Conservation (phyloP, 2,329 filamentous ascomycete genomes). For the Fonsecaea nubica region DNA sequence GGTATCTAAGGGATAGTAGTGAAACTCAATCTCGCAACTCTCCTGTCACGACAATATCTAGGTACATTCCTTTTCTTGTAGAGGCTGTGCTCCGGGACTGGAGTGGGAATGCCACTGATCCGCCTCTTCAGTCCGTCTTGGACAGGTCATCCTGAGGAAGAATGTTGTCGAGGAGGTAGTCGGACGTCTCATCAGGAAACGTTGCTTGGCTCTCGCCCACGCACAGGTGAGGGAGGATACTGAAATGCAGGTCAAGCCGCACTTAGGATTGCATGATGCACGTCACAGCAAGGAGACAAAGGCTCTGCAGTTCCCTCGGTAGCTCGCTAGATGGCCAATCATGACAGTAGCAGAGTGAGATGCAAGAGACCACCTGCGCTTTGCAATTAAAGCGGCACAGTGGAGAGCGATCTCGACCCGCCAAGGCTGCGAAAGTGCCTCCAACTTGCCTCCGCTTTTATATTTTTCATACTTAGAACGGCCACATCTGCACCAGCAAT, state of each 20-base stretch:
- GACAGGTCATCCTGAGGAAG: neutral
- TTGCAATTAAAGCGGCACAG: neutral
- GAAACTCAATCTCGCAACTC: neutral
- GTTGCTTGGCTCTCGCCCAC: neutral
- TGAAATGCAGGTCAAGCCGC: neutral
- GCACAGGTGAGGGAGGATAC: neutral
- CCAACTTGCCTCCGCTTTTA: slow-evolving; percentile 23
- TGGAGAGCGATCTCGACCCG: slow-evolving; percentile 6
- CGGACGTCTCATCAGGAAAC: neutral
- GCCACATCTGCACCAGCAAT: slow-evolving; percentile 15
- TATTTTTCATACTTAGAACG: slow-evolving; percentile 19
- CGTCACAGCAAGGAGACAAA: neutral
- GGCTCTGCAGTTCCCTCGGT: neutral
- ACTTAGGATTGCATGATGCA: neutral
- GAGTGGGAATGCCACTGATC: neutral
- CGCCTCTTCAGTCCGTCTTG: neutral
- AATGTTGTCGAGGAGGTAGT: neutral
- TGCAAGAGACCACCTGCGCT: neutral
- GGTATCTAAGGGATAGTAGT: neutral
- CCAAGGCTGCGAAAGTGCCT: slow-evolving; percentile 18
- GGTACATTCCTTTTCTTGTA: neutral
- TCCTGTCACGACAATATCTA: neutral
- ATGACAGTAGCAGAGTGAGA: neutral
- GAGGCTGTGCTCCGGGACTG: neutral
- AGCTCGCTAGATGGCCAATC: neutral